Evolutionary conservation across 1,284 basidiomycete species (phyloP), one percentile per base, ranked within the genome.

Genomic region (Cutaneotrichosporon arboriforme): DNA sequence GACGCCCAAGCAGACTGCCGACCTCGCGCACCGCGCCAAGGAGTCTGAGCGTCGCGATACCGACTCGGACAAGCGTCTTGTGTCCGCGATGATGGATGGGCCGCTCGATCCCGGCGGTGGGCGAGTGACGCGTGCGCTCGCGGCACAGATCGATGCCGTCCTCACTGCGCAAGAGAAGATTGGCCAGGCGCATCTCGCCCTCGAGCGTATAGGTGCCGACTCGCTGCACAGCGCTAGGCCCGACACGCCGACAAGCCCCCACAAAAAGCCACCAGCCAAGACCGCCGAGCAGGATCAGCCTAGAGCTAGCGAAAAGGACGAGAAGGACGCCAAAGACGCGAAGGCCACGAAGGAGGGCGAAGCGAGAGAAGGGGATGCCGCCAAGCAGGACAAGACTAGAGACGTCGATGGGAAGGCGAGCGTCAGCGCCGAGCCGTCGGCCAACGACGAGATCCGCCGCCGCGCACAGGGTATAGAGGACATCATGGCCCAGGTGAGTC

Each of bases 161-260:
- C 45, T 60, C 14, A 15, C 22, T 2, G 56, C 55, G 13, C 55
- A 58, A 49, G 55, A 53, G 20, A 53, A 55, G 34, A 57, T 60
- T n/a, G 59, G 55, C 4, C 45, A 51, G 9, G 42, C 35, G 15
- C 59, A 60, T 38, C 54, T 60, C 17, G 52, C 48, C 9, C 56
- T 60, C 14, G 55, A 58, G 39, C 41, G 51, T 4, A 46, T 59
- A 15, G 52, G 56, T 1, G 38, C n/a, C 36, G 8, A 17, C 42
- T 42, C n/a, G 26, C 18, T 8, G 5, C n/a, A 23, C 21, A 31
- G 23, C 22, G 45, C 31, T 15, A 33, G 36, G 36, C 13, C 12
- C 33, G 42, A 18, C 10, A 4, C 8, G 36, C 23, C 5, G 26
- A 31, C 18, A 8, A 42, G 34, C 15, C 26, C 8, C 14, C 15